Percentiles rank a stretch among this genome's conserved stretches.
Conservation (phyloP, 2,329 filamentous ascomycete genomes). For the Elsinoe perseae region DNA sequence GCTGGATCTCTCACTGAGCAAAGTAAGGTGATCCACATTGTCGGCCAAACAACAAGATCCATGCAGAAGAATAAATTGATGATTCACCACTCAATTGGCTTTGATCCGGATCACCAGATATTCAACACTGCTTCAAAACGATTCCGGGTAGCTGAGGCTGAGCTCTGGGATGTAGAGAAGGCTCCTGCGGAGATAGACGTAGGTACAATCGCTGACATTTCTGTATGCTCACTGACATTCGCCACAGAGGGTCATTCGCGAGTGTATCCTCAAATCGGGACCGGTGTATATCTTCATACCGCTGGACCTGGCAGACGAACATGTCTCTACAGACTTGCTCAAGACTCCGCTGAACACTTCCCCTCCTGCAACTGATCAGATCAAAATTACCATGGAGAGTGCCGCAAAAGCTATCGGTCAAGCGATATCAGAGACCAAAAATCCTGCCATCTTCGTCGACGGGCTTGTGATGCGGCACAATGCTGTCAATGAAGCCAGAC, state of each 20-base stretch:
- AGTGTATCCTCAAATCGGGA: conserved; percentile 36
- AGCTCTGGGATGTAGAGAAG: conserved; percentile 34
- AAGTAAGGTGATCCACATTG: conserved; percentile 40
- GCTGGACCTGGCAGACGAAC: conserved; percentile 31
- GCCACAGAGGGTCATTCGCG: conserved; percentile 32
- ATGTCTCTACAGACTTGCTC: conserved; percentile 34
- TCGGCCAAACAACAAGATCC: conserved; percentile 36
- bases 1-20: conserved; percentile 38
- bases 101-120: conserved; percentile 35
- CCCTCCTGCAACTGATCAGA: conserved; percentile 24
- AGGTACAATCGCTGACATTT: conserved; percentile 2
- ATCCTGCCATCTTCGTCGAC: conserved; percentile 35
- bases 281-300: conserved; percentile 42
- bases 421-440: conserved; percentile 30
- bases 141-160: conserved; percentile 34
- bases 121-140: conserved; percentile 35
- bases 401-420: conserved; percentile 31
- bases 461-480: conserved; percentile 34
- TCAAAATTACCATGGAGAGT: conserved; percentile 23
- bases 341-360: conserved; percentile 32
- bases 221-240: background rate
- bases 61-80: conserved; percentile 39
- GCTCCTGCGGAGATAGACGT: conserved; percentile 38
- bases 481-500: conserved; percentile 28
- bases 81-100: conserved; percentile 41